Evolutionary conservation across 2,329 filamentous ascomycete species (phyloP).

Genomic region (Lachnellula subtilissima): DNA sequence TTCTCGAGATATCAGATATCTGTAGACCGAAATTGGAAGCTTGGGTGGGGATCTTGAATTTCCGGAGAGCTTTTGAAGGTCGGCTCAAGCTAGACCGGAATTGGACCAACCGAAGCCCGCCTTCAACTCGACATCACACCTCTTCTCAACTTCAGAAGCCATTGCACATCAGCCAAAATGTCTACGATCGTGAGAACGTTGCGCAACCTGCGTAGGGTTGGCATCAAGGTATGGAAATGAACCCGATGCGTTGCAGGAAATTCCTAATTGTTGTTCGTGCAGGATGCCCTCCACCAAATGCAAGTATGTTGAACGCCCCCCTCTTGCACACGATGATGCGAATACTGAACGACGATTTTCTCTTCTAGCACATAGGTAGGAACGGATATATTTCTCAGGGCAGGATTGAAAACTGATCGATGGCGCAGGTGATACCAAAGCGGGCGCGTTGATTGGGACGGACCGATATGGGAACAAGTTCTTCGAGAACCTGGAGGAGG

Average conservation of each 20-base stretch:
- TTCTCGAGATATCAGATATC: background rate
- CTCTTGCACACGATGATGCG: conserved; percentile 17
- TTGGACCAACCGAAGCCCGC: conserved; percentile 14
- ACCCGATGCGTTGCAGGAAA: background rate
- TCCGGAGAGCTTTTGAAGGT: background rate
- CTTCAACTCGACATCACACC: conserved; percentile 11
- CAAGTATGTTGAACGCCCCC: conserved; percentile 59
- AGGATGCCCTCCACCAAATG: conserved; percentile 92
- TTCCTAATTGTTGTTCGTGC: conserved; percentile 35
- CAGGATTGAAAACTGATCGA: conserved; percentile 12
- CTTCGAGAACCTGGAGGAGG: conserved; percentile 86
- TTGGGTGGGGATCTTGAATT: background rate
- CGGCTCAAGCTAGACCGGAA: conserved; percentile 15
- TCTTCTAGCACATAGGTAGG: conserved; percentile 30
- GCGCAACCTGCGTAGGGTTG: conserved; percentile 80
- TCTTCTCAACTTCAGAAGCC: conserved; percentile 15
- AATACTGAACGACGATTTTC: conserved; percentile 16
- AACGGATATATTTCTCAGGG: background rate
- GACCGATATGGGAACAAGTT: conserved; percentile 97
- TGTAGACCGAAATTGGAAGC: background rate
- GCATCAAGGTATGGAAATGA: conserved; percentile 66
- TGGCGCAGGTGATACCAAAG: conserved; percentile 84
- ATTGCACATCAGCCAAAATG: conserved; percentile 55
- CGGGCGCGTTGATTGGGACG: conserved; percentile 74
- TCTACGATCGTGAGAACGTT: conserved; percentile 86